Evolutionary conservation across 2,329 filamentous ascomycete genomes (phyloP).

Genomic region (Sclerotinia spermophila): DNA sequence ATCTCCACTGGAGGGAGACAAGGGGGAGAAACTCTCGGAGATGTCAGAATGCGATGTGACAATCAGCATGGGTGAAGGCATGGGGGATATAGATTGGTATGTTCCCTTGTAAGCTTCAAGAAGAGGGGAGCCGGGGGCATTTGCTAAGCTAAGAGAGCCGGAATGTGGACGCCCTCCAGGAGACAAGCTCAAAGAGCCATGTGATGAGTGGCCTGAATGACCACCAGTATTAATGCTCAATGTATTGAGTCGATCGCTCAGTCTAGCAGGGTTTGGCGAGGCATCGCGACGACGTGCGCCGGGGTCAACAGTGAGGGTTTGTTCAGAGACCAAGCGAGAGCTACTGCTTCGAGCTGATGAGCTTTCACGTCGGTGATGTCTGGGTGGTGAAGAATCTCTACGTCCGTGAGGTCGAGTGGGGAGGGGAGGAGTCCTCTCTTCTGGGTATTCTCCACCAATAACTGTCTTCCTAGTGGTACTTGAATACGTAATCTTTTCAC

Average conservation of each 20-base stretch:
- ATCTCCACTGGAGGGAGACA: constrained; percentile 47
- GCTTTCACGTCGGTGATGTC: constrained; percentile 17
- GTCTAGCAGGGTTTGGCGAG: constrained; percentile 30
- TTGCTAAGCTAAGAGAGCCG: constrained; percentile 43
- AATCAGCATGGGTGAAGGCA: constrained; percentile 72
- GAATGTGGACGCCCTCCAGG: not conserved
- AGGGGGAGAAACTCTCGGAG: constrained; percentile 51
- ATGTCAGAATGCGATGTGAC: constrained; percentile 46
- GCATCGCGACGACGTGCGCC: constrained; percentile 26
- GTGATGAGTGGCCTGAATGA: constrained; percentile 23
- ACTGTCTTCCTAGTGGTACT: constrained; percentile 27
- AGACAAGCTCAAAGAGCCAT: constrained; percentile 17
- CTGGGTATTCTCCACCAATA: constrained; percentile 22
- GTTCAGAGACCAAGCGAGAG: constrained; percentile 24
- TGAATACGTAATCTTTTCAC: constrained; percentile 38
- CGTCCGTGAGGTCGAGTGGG: constrained; percentile 20
- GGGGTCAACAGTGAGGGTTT: constrained; percentile 35
- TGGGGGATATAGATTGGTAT: constrained; percentile 90
- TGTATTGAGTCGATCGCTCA: constrained; percentile 33
- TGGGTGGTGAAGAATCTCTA: constrained; percentile 8
- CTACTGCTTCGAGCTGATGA: constrained; percentile 20
- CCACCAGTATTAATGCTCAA: constrained; percentile 34
- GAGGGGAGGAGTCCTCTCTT: constrained; percentile 21
- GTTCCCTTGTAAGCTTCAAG: constrained; percentile 91
- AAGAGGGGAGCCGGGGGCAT: constrained; percentile 74